Evolutionary conservation across 768 basidiomycete genomes (phyloP), one percentile per base, ranked within the genome.

Genomic region (Mycena latifolia): DNA sequence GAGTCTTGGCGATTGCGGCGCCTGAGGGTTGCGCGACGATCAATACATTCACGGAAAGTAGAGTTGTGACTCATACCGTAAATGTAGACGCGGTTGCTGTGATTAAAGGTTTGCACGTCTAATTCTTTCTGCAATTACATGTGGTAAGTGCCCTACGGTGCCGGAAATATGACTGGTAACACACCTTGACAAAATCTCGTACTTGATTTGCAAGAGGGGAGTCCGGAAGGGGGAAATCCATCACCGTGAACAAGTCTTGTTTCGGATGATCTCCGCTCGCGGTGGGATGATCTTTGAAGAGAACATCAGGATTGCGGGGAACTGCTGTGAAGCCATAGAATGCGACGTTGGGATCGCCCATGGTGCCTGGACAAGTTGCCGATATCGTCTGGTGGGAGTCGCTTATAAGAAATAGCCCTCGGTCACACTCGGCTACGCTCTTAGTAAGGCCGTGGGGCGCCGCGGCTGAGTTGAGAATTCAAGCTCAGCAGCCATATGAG

Each of bases 271-370:
- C 74, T 3, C 82, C 81, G 53, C 75, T 77, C 27, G 81, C 81
- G 15, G 82, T 83, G 27, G 82, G 81, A 60, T 84, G 82, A 28
- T 77, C 77, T 31, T 78, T 77, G 71, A 86, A 83, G n/a, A 87
- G 77, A 10, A 83, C 75, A 20, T 82, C 83, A 11, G 85, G 83
- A 69, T 85, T 81, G 57, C 85, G 78, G 17, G 82, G 77, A 43
- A 86, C 82, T 39, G 85, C 80, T 4, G 80, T 81, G 65, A 83
- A 86, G 15, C 86, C 85, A 64, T 85, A 86, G 66, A 80, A 77
- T 33, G 69, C 61, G 46, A 81, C 74, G 43, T 65, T 57, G 35
- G 71, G 67, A 62, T 76, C 71, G 27, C 0, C 25, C 73, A 75
- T 75, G 61, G 65, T 55, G 2, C n/a, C 18, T n/a, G n/a, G 25